These are phyloP conservation scores for Neonectria faginata DNA, from an alignment of 2,329 filamentous ascomycete species.

Conservation along the genomic window DNA sequence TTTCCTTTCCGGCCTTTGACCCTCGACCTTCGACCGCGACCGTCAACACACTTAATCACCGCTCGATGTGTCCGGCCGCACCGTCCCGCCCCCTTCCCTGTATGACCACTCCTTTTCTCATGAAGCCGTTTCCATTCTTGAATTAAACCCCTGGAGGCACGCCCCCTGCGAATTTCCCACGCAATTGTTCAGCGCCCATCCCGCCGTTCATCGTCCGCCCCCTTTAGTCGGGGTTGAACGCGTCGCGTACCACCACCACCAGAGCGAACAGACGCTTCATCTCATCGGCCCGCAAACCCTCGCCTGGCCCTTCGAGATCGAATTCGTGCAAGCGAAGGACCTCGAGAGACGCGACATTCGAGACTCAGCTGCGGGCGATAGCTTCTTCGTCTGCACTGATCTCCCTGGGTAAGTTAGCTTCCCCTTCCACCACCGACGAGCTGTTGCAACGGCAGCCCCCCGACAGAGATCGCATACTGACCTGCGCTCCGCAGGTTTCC, in stretches of 20 bases:
- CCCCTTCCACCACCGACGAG: conserved; percentile 20
- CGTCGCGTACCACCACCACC: conserved; percentile 47
- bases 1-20: conserved; percentile 19
- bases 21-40: conserved; percentile 29
- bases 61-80: conserved; percentile 50
- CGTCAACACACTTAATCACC: conserved; percentile 29
- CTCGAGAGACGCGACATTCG: conserved; percentile 49
- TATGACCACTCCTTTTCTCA: conserved; percentile 45
- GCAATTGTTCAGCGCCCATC: conserved; percentile 34
- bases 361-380: conserved; percentile 72
- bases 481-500: conserved; percentile 49
- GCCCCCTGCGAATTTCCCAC: conserved; percentile 43
- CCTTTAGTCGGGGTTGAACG: conserved; percentile 47
- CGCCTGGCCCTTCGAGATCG: conserved; percentile 41
- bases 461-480: conserved; percentile 45
- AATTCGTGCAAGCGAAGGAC: conserved; percentile 41
- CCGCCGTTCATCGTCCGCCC: conserved; percentile 41
- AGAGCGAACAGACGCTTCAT: conserved; percentile 23
- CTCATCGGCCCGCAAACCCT: conserved; percentile 33
- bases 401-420: conserved; percentile 60
- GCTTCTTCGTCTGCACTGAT: conserved; percentile 71
- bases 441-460: conserved; percentile 27
- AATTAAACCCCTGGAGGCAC: conserved; percentile 40
- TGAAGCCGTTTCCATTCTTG: conserved; percentile 45
- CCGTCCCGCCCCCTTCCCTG: conserved; percentile 39